A percentile compares a stretch with the other conserved stretches of the same genome.
phyloP scores from a whole-genome alignment of 2,329 filamentous ascomycete genomes.

The Graphiopsis chlorocephala region DNA sequence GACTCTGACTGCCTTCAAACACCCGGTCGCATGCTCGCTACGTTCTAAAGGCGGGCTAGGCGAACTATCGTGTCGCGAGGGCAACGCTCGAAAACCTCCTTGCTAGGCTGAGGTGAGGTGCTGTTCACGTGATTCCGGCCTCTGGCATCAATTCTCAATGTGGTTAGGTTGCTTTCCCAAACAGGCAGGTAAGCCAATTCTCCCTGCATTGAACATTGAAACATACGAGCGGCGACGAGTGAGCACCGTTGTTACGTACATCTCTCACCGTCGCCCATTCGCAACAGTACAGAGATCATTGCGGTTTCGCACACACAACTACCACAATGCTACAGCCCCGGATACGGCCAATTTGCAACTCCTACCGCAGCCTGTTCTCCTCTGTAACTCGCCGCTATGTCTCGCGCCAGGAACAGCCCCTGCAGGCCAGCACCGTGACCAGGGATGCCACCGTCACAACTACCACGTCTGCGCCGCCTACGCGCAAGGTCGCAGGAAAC shows the following conservation, averaged over 20 bases:
- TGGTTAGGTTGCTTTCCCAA: no score
- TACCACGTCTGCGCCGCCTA: constrained; percentile 26
- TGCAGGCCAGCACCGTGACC: constrained; percentile 25
- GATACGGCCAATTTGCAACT: constrained; percentile 53
- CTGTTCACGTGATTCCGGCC: not conserved
- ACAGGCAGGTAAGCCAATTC: no score
- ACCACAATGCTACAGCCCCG: constrained; percentile 63
- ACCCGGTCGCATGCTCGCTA: not conserved
- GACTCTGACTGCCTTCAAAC: not conserved
- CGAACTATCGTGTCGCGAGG: not conserved
- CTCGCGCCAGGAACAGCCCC: constrained; percentile 15
- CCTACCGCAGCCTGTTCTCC: constrained; percentile 48
- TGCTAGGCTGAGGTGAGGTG: not conserved
- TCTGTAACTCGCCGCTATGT: constrained; percentile 52
- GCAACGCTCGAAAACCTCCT: not conserved
- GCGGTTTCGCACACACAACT: constrained; percentile 12
- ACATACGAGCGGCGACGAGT: not conserved
- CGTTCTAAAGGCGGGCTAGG: not conserved
- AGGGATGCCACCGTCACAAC: constrained; percentile 28
- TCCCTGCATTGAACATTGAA: not conserved
- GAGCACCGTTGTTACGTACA: not conserved
- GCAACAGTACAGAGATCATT: not conserved
- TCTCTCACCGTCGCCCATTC: not conserved
- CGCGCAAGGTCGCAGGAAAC: constrained; percentile 31
- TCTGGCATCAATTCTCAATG: no score